Evolutionary conservation across 2,329 filamentous ascomycete genomes (phyloP).

Genomic region (Rutstroemia sp.): DNA sequence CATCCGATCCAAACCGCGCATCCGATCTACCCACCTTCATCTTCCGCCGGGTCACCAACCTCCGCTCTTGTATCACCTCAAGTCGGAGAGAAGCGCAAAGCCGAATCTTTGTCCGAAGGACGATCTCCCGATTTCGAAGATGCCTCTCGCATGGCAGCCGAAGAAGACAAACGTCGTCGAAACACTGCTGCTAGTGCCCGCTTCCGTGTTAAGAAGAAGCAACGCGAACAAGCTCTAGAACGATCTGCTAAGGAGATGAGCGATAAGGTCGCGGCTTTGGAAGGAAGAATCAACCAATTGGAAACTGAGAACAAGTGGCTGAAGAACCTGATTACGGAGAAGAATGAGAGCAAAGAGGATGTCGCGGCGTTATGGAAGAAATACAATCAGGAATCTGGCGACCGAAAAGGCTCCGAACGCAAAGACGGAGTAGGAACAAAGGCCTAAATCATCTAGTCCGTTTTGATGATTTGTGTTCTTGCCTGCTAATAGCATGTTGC

Average conservation of each 20-base stretch:
- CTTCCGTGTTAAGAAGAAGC: slow-evolving; percentile 94
- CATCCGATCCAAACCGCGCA: slow-evolving; percentile 17
- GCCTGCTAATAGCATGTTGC: neutral
- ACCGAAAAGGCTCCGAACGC: slow-evolving; percentile 25
- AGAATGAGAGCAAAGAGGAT: slow-evolving; percentile 50
- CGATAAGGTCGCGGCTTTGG: slow-evolving; percentile 67
- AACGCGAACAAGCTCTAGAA: slow-evolving; percentile 80
- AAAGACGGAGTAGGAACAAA: slow-evolving; percentile 29
- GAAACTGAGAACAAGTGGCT: slow-evolving; percentile 79
- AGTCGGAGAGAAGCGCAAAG: slow-evolving; percentile 27
- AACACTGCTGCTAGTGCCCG: slow-evolving; percentile 85
- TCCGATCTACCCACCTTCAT: slow-evolving; percentile 16
- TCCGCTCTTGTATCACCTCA: slow-evolving; percentile 24
- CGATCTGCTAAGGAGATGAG: slow-evolving; percentile 75
- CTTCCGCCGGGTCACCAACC: slow-evolving; percentile 14
- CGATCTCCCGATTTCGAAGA: slow-evolving; percentile 51
- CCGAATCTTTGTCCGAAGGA: slow-evolving; percentile 30
- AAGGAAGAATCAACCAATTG: slow-evolving; percentile 67
- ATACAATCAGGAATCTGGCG: slow-evolving; percentile 30
- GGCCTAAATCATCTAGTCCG: slow-evolving; percentile 11
- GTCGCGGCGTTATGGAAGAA: slow-evolving; percentile 34
- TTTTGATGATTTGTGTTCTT: neutral
- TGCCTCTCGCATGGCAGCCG: slow-evolving; percentile 63
- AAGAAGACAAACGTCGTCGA: slow-evolving; percentile 83
- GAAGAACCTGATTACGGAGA: slow-evolving; percentile 73